Base-by-base conservation (phyloP, 2,329 filamentous ascomycete species). In the Claviceps africana region DNA sequence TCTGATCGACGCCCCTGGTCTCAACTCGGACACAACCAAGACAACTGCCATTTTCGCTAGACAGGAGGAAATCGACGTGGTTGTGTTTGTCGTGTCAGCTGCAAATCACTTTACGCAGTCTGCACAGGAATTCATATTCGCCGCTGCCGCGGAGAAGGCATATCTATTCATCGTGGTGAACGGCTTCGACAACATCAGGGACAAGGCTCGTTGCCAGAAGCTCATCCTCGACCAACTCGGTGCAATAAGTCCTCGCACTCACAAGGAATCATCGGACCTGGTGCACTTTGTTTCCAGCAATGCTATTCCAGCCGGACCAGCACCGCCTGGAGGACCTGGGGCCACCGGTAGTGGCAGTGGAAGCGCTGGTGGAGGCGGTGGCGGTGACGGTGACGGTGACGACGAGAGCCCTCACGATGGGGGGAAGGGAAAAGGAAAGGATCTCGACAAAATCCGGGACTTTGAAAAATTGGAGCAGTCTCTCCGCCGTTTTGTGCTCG, bases 131-230 rank as follows among this genome's bases (percentile, higher is more conserved):
- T 98, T 98, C 63, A 95, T 98, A 56, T 86, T 87, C 75, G 91
- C 91, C 49, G 93, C 93, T 1, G 93, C 93, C 0, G 82, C 91
- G 42, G 93, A 98, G 64, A 98, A 98, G 70, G 91, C 93, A 0
- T 98, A 98, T 64, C 90, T 98, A 56, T 98, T 98, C 67, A 95
- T 98, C 67, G 93, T 98, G 15, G 93, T 98, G 58, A 98, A 98
- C 65, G 90, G 91, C 19, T 98, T 89, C 62, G 93, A 98, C 68
- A 85, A 86, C 55, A 97, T 98, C 61, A 79, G 85, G 57, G 90
- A 97, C 67, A 93, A 96, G 72, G 77, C 88, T 54, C 78, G 91
- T 54, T 97, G 91, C 66, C 81, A 95, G 66, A 88, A 93, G 63
- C 86, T 88, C 80, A 93, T 98, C 48, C 67, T 98, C 54, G 89